phyloP scores from a whole-genome alignment of 768 basidiomycete genomes.

The Boletus pseudopeckii region DNA sequence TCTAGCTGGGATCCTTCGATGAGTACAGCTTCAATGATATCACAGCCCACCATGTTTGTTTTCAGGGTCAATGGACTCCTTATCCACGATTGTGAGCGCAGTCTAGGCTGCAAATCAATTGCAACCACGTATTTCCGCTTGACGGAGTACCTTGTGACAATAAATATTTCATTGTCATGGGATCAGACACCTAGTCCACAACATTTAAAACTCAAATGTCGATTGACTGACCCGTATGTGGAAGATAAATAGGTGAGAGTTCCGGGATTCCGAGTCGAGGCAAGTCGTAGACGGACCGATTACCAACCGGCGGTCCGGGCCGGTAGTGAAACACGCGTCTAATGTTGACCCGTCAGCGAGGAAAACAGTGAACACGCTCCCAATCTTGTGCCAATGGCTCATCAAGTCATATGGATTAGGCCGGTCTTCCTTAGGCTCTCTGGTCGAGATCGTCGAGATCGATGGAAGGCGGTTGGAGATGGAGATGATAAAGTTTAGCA shows the following conservation, averaged over 20 bases:
- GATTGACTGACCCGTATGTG: neutral
- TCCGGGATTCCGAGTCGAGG: neutral
- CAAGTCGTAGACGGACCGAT: neutral
- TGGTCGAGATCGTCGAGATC: neutral
- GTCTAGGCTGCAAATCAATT: neutral
- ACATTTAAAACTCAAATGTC: neutral
- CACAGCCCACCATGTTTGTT: neutral
- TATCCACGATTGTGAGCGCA: neutral
- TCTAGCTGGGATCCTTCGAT: neutral
- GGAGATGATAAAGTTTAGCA: neutral
- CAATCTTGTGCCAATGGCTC: neutral
- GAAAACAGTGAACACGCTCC: neutral
- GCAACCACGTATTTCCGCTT: slow-evolving; percentile 1
- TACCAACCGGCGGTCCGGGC: neutral
- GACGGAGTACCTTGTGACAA: neutral
- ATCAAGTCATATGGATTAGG: neutral
- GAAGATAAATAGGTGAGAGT: neutral
- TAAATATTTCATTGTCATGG: neutral
- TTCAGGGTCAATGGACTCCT: neutral
- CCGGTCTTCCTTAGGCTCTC: neutral
- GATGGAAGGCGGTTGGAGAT: neutral
- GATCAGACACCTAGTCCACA: neutral
- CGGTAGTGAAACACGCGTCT: neutral
- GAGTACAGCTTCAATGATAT: neutral
- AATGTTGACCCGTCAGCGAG: neutral